These are phyloP conservation scores for Syzygium grande DNA, from an alignment of 345 rosid species.

Conservation along the genomic window DNA sequence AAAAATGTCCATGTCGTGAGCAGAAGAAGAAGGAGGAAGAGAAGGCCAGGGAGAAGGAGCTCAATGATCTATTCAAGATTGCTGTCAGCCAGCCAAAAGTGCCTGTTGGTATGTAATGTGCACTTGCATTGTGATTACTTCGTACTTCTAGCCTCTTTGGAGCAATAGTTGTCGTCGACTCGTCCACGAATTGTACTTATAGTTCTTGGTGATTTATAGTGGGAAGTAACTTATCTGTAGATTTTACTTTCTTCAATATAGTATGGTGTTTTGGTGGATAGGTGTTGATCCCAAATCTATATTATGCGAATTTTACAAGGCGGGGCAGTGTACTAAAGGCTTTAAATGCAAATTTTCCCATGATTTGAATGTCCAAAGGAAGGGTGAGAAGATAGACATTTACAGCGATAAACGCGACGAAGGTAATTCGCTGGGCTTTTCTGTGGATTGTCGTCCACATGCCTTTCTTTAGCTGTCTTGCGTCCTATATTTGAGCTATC, in stretches of 20 bases:
- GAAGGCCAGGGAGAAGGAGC: conserved; percentile 87
- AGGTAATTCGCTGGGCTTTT: conserved; percentile 26
- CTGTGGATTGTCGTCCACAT: background rate
- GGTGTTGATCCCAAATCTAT: conserved; percentile 99
- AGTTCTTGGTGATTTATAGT: background rate
- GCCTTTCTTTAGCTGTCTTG: background rate
- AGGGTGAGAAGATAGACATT: conserved; percentile 93
- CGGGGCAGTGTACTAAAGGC: conserved; percentile 81
- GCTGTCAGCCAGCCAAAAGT: conserved; percentile 97
- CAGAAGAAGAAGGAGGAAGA: conserved; percentile 99
- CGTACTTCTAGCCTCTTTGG: background rate
- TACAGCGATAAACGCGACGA: conserved; percentile 84
- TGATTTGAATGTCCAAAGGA: conserved; percentile 88
- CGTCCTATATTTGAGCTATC: background rate
- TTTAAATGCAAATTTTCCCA: conserved; percentile 97
- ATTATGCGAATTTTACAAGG: conserved; percentile 83
- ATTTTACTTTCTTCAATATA: background rate
- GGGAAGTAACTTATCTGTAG: background rate
- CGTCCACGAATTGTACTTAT: background rate
- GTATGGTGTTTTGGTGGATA: conserved; percentile 12
- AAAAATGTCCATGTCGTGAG: background rate
- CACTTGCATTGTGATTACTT: background rate
- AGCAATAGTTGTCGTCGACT: background rate
- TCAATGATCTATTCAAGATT: conserved; percentile 84
- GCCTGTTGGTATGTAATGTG: conserved; percentile 46